Conservation (phyloP, 768 basidiomycete species). For the Rhizopogon rudus region DNA sequence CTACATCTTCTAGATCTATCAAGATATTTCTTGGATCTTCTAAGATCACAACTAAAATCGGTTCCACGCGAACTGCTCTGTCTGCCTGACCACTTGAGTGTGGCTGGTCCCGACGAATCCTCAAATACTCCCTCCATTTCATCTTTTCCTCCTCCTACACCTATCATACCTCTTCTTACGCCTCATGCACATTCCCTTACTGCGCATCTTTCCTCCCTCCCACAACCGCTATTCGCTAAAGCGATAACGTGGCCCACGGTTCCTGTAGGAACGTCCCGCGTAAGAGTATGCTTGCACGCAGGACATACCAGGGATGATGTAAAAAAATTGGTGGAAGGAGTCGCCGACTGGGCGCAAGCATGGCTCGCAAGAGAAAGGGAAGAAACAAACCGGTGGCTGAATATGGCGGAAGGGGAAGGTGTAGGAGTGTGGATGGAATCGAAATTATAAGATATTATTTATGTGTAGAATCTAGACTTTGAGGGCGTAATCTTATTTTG, state of each 20-base stretch:
- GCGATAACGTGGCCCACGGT: constrained; percentile 89
- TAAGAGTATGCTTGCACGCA: constrained; percentile 86
- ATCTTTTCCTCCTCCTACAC: constrained; percentile 38
- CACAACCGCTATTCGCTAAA: constrained; percentile 52
- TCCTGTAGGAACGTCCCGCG: constrained; percentile 77
- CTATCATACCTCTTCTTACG: constrained; percentile 85
- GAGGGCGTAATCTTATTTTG: not conserved
- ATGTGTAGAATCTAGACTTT: not conserved
- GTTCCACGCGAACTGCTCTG: constrained; percentile 21
- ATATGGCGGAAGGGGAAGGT: constrained; percentile 11
- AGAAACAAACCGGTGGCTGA: constrained; percentile 7
- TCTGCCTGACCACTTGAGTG: constrained; percentile 19
- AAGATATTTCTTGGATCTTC: constrained; percentile 27
- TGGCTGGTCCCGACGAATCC: not conserved
- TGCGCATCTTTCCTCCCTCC: constrained; percentile 13
- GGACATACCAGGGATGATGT: constrained; percentile 65
- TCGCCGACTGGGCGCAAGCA: constrained; percentile 44
- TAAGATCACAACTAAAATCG: constrained; percentile 25
- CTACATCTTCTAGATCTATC: constrained; percentile 16
- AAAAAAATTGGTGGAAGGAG: constrained; percentile 45
- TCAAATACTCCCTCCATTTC: not conserved
- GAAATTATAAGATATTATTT: constrained; percentile 12
- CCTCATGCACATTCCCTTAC: constrained; percentile 73
- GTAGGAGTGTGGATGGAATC: constrained; percentile 24
- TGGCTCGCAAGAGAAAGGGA: constrained; percentile 17